phyloP scores from a whole-genome alignment of 1,139 yeast species.

The Yamadazyma buinensis region DNA sequence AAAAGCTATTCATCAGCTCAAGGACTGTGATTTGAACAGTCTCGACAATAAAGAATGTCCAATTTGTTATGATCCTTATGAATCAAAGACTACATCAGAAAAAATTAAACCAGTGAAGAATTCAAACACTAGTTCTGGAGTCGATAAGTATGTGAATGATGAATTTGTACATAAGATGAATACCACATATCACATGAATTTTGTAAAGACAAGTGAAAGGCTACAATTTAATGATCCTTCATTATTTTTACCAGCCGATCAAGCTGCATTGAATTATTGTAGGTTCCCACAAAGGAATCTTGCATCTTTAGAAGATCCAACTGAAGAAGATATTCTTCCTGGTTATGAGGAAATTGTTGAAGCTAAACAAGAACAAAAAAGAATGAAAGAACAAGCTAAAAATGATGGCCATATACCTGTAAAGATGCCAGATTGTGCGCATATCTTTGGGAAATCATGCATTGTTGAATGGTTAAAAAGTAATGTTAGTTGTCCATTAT shows the following conservation, averaged over 20 bases:
- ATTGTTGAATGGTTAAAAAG: slow-evolving; percentile 41
- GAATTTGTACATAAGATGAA: slow-evolving; percentile 7
- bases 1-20: slow-evolving; percentile 36
- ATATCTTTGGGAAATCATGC: slow-evolving; percentile 41
- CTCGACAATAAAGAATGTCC: slow-evolving; percentile 33
- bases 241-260: slow-evolving; percentile 37
- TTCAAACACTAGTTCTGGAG: too few relatives aligned
- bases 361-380: slow-evolving; percentile 12
- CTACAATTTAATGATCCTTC: slow-evolving; percentile 33
- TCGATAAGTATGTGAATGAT: slow-evolving; percentile 2
- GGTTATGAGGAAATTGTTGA: slow-evolving; percentile 20
- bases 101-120: background rate
- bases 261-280: slow-evolving; percentile 24
- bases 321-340: slow-evolving; percentile 31
- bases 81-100: background rate
- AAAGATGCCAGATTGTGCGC: slow-evolving; percentile 42
- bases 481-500: slow-evolving; percentile 43
- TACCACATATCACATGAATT: slow-evolving; percentile 1
- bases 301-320: slow-evolving; percentile 19
- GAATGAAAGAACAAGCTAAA: slow-evolving; percentile 5
- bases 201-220: slow-evolving; percentile 6
- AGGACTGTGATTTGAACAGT: slow-evolving; percentile 19
- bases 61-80: slow-evolving; percentile 41
- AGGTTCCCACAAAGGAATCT: slow-evolving; percentile 34
- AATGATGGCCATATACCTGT: slow-evolving; percentile 34